Conservation (phyloP, 1,139 yeast species). For the Geotrichum restrictum region DNA sequence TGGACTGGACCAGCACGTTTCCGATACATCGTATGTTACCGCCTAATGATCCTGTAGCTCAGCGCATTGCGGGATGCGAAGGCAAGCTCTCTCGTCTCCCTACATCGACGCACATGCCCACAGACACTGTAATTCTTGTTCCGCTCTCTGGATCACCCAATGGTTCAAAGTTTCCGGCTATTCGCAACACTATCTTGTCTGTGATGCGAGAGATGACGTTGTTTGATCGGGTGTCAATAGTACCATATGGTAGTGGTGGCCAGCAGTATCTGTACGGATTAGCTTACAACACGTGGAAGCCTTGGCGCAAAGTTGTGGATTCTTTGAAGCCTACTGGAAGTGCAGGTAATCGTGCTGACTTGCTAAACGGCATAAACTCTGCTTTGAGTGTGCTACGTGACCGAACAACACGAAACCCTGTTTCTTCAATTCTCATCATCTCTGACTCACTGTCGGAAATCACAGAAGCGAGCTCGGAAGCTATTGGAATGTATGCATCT, state of each 20-base stretch:
- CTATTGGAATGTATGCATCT: constrained; percentile 5
- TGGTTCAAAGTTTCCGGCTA: constrained; percentile 25
- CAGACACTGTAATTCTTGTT: constrained; percentile 25
- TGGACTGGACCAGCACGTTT: constrained; percentile 19
- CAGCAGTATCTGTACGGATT: constrained; percentile 15
- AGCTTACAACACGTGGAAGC: constrained; percentile 21
- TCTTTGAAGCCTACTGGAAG: constrained; percentile 22
- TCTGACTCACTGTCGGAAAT: constrained; percentile 20
- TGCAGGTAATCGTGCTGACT: constrained; percentile 20
- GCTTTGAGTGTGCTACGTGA: constrained; percentile 17
- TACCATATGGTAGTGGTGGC: constrained; percentile 24
- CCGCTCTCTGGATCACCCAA: constrained; percentile 26
- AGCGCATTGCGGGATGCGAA: constrained; percentile 13
- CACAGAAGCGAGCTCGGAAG: not conserved
- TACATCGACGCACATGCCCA: constrained; percentile 23
- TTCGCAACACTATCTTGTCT: constrained; percentile 20
- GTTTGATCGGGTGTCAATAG: constrained; percentile 27
- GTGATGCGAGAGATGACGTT: constrained; percentile 24
- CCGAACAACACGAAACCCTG: constrained; percentile 20
- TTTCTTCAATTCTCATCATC: constrained; percentile 21
- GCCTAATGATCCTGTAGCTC: constrained; percentile 15
- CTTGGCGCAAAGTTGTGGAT: constrained; percentile 21
- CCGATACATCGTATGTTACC: constrained; percentile 17
- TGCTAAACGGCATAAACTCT: constrained; percentile 18
- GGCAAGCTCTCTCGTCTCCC: constrained; percentile 9